These are phyloP conservation scores for Picochlorum sp. DNA, from an alignment of 139 green algal genomes.

Conservation along the genomic window DNA sequence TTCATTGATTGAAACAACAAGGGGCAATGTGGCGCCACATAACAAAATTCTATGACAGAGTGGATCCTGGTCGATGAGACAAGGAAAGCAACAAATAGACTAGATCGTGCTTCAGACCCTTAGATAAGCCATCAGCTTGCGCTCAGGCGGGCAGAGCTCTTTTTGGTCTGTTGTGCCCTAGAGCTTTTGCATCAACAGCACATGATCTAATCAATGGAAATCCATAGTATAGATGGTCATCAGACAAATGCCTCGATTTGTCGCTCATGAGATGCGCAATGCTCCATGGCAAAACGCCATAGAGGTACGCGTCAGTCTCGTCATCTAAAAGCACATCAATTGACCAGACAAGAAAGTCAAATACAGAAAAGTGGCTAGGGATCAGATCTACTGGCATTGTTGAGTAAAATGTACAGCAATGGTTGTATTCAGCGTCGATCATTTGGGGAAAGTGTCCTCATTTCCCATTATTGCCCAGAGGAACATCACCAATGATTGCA, in stretches of 20 bases:
- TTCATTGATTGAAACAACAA: neutral
- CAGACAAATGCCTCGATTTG: slow-evolving; percentile 29
- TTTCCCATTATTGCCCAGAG: slow-evolving; percentile 2
- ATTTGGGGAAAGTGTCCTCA: slow-evolving; percentile 33
- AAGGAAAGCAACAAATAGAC: too few species aligned
- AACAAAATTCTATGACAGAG: too few species aligned
- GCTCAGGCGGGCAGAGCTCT: neutral
- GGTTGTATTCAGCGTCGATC: slow-evolving; percentile 25
- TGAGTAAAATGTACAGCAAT: slow-evolving; percentile 24
- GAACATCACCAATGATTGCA: neutral
- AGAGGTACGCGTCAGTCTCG: slow-evolving; percentile 14
- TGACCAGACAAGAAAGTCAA: neutral
- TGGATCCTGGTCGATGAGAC: too few species aligned
- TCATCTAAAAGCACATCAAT: slow-evolving; percentile 16
- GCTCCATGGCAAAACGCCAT: slow-evolving; percentile 4
- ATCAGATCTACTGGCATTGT: slow-evolving; percentile 19
- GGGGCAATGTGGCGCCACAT: slow-evolving; percentile 3
- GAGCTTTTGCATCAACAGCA: slow-evolving; percentile 1
- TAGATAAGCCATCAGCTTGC: slow-evolving; percentile 5
- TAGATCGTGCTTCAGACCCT: neutral
- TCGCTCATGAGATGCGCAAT: slow-evolving; percentile 1
- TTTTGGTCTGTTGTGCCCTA: slow-evolving; percentile 1
- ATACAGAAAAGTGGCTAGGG: neutral
- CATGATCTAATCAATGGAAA: too few species aligned
- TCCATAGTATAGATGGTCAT: slow-evolving; percentile 14